A percentile compares a stretch with the other conserved stretches of the same genome.
Conservation (phyloP, 495 filamentous ascomycete species). For the Xeromyces bisporus region DNA sequence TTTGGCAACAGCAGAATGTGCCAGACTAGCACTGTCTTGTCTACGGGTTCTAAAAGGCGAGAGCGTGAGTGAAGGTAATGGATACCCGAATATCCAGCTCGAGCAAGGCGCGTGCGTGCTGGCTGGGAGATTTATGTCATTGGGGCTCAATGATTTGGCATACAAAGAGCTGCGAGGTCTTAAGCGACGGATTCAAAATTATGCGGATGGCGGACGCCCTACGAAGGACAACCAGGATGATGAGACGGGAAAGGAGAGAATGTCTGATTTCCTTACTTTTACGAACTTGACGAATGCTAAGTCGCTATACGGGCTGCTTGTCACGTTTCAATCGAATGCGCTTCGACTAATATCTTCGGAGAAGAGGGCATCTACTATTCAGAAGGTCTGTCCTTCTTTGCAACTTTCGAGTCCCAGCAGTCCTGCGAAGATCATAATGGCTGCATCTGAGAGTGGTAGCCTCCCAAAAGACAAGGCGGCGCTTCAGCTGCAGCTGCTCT, state of each 20-base stretch:
- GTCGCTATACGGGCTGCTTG: slow-evolving; percentile 19
- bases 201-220: slow-evolving; percentile 12
- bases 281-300: slow-evolving; percentile 18
- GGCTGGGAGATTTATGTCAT: slow-evolving; percentile 49
- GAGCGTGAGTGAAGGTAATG: slow-evolving; percentile 27
- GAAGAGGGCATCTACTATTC: slow-evolving; percentile 30
- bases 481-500: slow-evolving; percentile 51
- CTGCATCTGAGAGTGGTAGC: slow-evolving; percentile 26
- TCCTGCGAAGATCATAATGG: slow-evolving; percentile 45
- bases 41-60: slow-evolving; percentile 43
- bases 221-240: slow-evolving; percentile 11
- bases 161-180: slow-evolving; percentile 52
- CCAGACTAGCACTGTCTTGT: slow-evolving; percentile 51
- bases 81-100: slow-evolving; percentile 50
- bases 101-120: slow-evolving; percentile 73
- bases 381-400: slow-evolving; percentile 29
- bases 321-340: slow-evolving; percentile 28
- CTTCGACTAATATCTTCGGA: slow-evolving; percentile 31
- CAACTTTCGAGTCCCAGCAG: slow-evolving; percentile 35
- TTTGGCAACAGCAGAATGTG: slow-evolving; percentile 49
- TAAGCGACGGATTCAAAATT: slow-evolving; percentile 45
- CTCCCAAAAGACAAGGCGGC: slow-evolving; percentile 41
- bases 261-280: slow-evolving; percentile 51
- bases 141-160: slow-evolving; percentile 60
- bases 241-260: slow-evolving; percentile 23